Percentiles rank a stretch among this genome's conserved stretches.
Conservation (phyloP, 139 green algal species). For the Closterium sp. region DNA sequence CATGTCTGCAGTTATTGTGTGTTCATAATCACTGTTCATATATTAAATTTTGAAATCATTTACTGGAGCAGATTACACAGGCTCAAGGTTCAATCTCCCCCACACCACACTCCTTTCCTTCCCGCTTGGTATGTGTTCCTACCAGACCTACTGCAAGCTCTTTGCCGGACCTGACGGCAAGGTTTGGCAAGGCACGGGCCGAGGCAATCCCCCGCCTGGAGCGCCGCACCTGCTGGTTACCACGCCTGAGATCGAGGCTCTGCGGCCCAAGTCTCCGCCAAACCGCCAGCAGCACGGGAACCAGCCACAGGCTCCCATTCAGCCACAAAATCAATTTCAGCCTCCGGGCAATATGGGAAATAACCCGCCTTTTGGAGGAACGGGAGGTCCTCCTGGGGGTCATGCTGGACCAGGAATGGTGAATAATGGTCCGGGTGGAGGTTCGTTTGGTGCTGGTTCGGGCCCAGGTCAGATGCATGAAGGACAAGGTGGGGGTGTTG, state of each 20-base stretch:
- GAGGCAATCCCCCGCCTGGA: constrained; percentile 52
- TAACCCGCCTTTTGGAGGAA: not conserved
- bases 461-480: not conserved
- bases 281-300: constrained; percentile 5
- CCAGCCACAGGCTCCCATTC: not conserved
- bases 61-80: not conserved
- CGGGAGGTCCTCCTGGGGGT: not conserved
- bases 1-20: too few relatives aligned
- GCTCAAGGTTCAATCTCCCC: not conserved
- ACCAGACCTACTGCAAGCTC: constrained; percentile 60
- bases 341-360: not conserved
- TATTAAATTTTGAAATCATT: too few relatives aligned
- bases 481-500: not conserved
- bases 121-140: not conserved
- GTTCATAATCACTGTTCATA: too few relatives aligned
- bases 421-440: not conserved
- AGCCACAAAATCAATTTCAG: not conserved
- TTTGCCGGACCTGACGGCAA: constrained; percentile 63
- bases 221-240: constrained; percentile 64
- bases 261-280: constrained; percentile 60
- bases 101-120: not conserved
- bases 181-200: constrained; percentile 50
- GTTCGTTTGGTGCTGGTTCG: not conserved
- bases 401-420: not conserved
- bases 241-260: constrained; percentile 68